Evolutionary conservation across 139 green algal genomes (phyloP), one percentile per base, ranked within the genome.

Genomic region (Tetraselmis striata): DNA sequence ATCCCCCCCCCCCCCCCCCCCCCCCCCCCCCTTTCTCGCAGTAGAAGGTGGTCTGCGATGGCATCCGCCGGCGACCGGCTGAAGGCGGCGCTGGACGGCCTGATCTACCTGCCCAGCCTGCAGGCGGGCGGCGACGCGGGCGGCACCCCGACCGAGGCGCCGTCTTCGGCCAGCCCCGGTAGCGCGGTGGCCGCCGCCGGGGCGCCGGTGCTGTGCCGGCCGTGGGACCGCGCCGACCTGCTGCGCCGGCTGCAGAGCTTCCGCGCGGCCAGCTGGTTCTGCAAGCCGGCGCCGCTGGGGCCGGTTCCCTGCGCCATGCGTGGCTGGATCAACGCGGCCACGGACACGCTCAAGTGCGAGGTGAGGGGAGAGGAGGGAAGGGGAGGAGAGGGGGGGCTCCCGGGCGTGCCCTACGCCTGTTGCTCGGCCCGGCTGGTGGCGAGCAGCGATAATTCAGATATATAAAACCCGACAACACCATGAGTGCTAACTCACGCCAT

Each of bases 231-330:
- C 24, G 83, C 74, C 0, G 92, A 94, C 75, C 82, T 95, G 24
- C 90, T 92, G 25, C 59, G 79, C 0, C 89, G 92, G 1, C 80
- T 95, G n/a, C 84, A 87, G n/a, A 95, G 86, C 23, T 95, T 92
- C 82, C 87, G 85, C 28, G 59, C 89, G 11, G 79, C 84, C 77
- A 95, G 91, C 23, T 95, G 92, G 92, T 95, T 95, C 59, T 84
- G 67, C 75, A 95, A 95, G 85, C 92, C 92, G 5, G 79, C 80
- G 0, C 32, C 75, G 1, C 90, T 93, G 2, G 85, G 84, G 1
- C 84, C 92, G 0, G 81, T 94, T 24, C 84, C 87, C n/a, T 95
- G 92, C 58, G 90, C 92, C 1, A 76, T 89, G 11, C 80, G 87
- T 1, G 92, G 92, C 1, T 95, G 92, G 92, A 59, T 86, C 26